These are phyloP conservation scores for Lizonia empirigonia DNA, from an alignment of 2,329 filamentous ascomycete species.

Conservation along the genomic window DNA sequence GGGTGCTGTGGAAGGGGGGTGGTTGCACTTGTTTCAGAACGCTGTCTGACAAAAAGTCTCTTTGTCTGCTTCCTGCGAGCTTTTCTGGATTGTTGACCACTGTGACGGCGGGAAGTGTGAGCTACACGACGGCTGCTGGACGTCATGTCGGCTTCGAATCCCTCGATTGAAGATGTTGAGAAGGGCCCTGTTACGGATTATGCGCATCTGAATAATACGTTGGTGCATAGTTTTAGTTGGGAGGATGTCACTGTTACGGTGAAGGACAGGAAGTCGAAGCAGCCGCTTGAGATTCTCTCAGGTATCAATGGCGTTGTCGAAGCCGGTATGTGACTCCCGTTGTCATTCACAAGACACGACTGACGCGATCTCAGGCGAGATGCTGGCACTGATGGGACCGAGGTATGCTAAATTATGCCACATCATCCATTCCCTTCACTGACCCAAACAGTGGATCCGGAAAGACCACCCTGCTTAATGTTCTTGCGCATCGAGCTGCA, in stretches of 20 bases:
- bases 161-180: conserved; percentile 48
- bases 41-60: neutral
- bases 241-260: conserved; percentile 70
- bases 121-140: neutral
- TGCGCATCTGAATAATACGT: conserved; percentile 66
- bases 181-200: conserved; percentile 52
- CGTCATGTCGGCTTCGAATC: conserved; percentile 22
- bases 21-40: conserved; percentile 8
- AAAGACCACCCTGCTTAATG: conserved; percentile 84
- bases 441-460: conserved; percentile 59
- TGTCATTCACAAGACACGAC: neutral
- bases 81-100: neutral
- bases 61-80: neutral
- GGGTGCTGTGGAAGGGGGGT: neutral
- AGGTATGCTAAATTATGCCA: conserved; percentile 45
- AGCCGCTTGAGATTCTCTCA: conserved; percentile 67
- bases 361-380: conserved; percentile 61
- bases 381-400: conserved; percentile 83
- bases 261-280: conserved; percentile 70
- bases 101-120: no score
- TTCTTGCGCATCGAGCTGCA: conserved; percentile 68
- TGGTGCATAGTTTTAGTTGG: conserved; percentile 71
- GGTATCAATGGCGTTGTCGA: conserved; percentile 67
- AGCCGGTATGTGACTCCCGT: conserved; percentile 55
- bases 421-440: neutral